phyloP scores from a whole-genome alignment of 352 stramenopile species.

The Blastocystis sp. region DNA sequence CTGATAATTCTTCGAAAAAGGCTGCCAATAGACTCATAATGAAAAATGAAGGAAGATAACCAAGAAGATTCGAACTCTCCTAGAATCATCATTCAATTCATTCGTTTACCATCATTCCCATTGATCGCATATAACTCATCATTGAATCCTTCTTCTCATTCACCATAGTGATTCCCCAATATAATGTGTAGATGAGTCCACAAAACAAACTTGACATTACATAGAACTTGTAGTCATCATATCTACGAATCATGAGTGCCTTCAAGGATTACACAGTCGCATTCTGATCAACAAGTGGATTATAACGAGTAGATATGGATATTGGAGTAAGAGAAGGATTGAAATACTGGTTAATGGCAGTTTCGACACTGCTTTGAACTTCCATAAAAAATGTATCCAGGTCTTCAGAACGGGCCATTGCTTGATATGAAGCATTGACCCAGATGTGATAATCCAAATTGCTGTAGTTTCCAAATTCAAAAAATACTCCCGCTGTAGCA shows the following conservation, averaged over 20 bases:
- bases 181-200: background rate
- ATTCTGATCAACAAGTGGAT: background rate
- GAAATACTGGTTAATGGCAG: background rate
- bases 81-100: background rate
- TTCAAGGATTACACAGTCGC: background rate
- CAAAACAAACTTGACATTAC: background rate
- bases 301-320: background rate
- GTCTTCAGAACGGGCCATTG: background rate
- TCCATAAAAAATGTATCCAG: background rate
- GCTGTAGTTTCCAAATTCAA: background rate
- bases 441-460: conserved; percentile 18
- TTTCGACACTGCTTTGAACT: background rate
- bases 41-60: background rate
- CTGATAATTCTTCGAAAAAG: background rate
- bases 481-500: background rate
- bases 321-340: background rate
- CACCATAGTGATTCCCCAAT: background rate
- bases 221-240: background rate
- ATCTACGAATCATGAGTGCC: background rate
- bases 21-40: background rate
- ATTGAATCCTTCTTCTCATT: conserved; percentile 18
- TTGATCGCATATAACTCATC: conserved; percentile 15
- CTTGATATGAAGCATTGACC: background rate
- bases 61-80: background rate
- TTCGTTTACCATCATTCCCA: background rate